phyloP scores from a whole-genome alignment of 2,329 filamentous ascomycete genomes.

The Fusarium beomiforme region DNA sequence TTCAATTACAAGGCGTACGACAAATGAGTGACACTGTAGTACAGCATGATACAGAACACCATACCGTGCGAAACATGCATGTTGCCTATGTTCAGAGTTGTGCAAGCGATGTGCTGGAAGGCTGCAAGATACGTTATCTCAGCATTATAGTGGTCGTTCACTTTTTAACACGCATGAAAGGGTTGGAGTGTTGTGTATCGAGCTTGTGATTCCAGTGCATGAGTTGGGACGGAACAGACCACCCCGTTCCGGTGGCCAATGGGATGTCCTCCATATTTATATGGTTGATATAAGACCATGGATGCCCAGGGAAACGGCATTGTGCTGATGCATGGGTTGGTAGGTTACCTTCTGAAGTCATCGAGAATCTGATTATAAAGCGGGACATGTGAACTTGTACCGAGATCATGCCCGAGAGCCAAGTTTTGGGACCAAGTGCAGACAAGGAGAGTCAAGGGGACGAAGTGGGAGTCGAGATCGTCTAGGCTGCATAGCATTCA shows the following conservation, averaged over 20 bases:
- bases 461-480: background rate
- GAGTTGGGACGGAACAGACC: constrained; percentile 5
- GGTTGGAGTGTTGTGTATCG: constrained; percentile 3
- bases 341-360: background rate
- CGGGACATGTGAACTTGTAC: background rate
- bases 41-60: constrained; percentile 3
- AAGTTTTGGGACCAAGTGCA: background rate
- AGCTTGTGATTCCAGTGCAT: background rate
- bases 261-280: background rate
- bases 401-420: background rate
- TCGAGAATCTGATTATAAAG: background rate
- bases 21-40: constrained; percentile 20
- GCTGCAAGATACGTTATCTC: background rate
- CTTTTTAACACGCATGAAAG: constrained; percentile 8
- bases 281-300: background rate
- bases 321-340: background rate
- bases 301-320: background rate
- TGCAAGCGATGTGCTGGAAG: constrained; percentile 13
- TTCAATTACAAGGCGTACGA: background rate
- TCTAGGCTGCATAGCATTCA: too few relatives aligned
- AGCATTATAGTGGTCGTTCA: background rate
- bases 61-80: constrained; percentile 38
- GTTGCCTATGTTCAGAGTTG: constrained; percentile 8
- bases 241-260: constrained; percentile 2
- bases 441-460: background rate